These are phyloP conservation scores for Trichoderma sp. DNA, from an alignment of 2,329 filamentous ascomycete genomes.

Conservation along the genomic window DNA sequence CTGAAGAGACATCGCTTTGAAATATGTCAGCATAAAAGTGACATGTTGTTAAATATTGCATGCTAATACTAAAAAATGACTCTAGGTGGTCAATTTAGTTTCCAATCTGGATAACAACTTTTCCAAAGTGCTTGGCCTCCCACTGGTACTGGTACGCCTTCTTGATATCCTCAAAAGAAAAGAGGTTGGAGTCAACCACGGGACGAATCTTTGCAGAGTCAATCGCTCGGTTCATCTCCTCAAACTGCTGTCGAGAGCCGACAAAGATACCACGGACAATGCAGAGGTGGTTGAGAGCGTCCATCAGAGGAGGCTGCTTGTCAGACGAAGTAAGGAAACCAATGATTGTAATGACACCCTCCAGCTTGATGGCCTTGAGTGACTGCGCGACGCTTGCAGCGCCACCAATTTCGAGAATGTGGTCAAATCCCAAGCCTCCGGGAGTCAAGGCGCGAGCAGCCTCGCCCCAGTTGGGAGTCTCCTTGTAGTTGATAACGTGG, in stretches of 20 bases:
- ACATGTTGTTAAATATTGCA: background rate
- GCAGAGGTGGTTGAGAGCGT: slow-evolving; percentile 10
- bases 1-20: background rate
- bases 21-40: background rate
- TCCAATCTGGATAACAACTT: background rate
- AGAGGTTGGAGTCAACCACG: slow-evolving; percentile 41
- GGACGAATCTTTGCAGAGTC: slow-evolving; percentile 43
- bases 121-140: slow-evolving; percentile 11
- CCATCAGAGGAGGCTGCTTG: background rate
- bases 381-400: slow-evolving; percentile 39
- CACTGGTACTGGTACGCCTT: slow-evolving; percentile 29
- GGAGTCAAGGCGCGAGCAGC: slow-evolving; percentile 35
- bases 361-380: slow-evolving; percentile 38
- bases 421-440: slow-evolving; percentile 38
- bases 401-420: slow-evolving; percentile 45
- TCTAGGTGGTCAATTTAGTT: background rate
- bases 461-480: slow-evolving; percentile 39
- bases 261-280: slow-evolving; percentile 40
- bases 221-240: slow-evolving; percentile 44
- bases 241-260: slow-evolving; percentile 40
- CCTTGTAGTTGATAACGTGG: slow-evolving; percentile 44
- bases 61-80: background rate
- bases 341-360: slow-evolving; percentile 41
- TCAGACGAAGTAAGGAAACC: slow-evolving; percentile 24
- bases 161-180: slow-evolving; percentile 37